Evolutionary conservation across 371 early-diverging fungal genomes (phyloP).

Genomic region (Lichtheimia ornata): DNA sequence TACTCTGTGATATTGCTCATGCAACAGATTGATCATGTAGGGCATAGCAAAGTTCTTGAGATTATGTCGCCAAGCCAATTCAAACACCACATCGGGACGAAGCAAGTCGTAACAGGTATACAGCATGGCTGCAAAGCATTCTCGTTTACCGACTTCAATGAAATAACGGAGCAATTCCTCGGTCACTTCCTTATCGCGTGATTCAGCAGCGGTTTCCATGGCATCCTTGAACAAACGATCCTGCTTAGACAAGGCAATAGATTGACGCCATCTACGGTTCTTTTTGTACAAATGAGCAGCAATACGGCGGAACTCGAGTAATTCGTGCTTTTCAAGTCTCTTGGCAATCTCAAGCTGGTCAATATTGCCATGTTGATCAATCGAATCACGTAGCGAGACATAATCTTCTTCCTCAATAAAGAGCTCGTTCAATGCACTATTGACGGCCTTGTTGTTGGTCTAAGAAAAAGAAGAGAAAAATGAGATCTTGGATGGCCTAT

Average conservation of each 20-base stretch:
- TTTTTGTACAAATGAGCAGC: constrained; percentile 93
- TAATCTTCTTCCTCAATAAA: constrained; percentile 97
- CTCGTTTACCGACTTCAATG: constrained; percentile 84
- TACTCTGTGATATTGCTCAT: constrained; percentile 80
- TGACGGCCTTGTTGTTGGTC: constrained; percentile 89
- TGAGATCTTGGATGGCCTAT: too few relatives aligned
- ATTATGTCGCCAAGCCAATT: constrained; percentile 89
- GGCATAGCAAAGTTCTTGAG: constrained; percentile 94
- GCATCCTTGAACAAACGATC: constrained; percentile 96
- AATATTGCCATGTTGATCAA: constrained; percentile 91
- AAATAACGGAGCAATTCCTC: constrained; percentile 94
- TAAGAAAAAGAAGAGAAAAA: constrained; percentile 7
- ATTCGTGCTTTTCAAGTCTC: constrained; percentile 91
- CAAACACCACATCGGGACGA: constrained; percentile 92
- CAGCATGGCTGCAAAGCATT: constrained; percentile 92
- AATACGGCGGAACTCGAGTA: constrained; percentile 96
- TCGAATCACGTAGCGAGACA: constrained; percentile 85
- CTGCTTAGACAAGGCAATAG: constrained; percentile 92
- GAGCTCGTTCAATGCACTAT: constrained; percentile 92
- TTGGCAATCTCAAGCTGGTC: constrained; percentile 89
- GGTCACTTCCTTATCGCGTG: constrained; percentile 81
- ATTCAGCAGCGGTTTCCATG: constrained; percentile 94
- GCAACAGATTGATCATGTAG: constrained; percentile 87
- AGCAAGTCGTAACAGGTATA: constrained; percentile 93
- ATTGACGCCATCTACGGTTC: constrained; percentile 95